These are phyloP conservation scores for Aspergillus conjunctus DNA, from an alignment of 495 filamentous ascomycete species.

Conservation along the genomic window DNA sequence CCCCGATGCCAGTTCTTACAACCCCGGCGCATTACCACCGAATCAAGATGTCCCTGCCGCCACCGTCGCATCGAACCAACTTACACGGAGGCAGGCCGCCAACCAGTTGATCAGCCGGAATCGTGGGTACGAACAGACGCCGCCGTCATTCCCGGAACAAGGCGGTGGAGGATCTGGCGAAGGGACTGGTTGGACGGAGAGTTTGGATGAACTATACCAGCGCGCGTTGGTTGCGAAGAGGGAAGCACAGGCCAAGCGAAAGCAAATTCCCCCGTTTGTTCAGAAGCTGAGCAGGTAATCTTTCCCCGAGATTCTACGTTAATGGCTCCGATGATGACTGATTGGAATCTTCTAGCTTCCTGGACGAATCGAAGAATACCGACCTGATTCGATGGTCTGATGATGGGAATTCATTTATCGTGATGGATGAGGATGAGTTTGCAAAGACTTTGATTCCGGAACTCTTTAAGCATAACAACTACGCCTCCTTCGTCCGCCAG, in stretches of 20 bases:
- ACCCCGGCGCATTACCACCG: conserved; percentile 37
- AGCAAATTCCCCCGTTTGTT: conserved; percentile 96
- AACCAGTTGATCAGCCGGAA: conserved; percentile 62
- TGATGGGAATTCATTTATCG: conserved; percentile 92
- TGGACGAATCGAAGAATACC: conserved; percentile 88
- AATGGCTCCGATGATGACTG: conserved; percentile 20
- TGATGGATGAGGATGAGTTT: conserved; percentile 97
- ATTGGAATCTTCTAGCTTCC: conserved; percentile 63
- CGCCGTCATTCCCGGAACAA: conserved; percentile 52
- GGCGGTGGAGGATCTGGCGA: conserved; percentile 32
- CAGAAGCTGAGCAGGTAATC: conserved; percentile 96
- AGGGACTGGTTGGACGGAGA: conserved; percentile 63
- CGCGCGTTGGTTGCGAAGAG: conserved; percentile 74
- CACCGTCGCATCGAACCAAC: conserved; percentile 60
- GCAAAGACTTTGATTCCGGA: conserved; percentile 96
- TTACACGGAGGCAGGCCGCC: conserved; percentile 61
- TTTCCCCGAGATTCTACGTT: not conserved
- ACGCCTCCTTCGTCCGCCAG: conserved; percentile 96
- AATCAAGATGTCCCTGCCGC: conserved; percentile 46
- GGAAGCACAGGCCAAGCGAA: conserved; percentile 81
- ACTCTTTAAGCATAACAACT: conserved; percentile 99
- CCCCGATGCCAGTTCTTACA: conserved; percentile 46
- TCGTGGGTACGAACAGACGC: conserved; percentile 49
- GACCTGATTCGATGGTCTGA: conserved; percentile 98
- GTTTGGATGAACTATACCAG: conserved; percentile 74